Base-by-base conservation (phyloP, 495 filamentous ascomycete species). In the Echria macrotheca region DNA sequence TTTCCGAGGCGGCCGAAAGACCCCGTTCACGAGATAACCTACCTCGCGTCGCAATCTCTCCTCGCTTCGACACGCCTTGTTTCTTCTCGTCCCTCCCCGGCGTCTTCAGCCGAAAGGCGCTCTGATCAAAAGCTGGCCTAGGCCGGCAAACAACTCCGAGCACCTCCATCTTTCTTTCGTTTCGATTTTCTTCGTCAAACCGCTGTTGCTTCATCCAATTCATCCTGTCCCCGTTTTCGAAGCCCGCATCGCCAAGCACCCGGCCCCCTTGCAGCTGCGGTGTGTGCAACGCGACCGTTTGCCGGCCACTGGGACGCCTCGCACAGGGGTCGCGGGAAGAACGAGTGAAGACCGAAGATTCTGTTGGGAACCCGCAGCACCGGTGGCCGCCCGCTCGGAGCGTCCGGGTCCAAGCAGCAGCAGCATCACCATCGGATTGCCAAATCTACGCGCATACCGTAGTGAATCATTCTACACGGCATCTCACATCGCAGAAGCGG, bases 381-480 rank as follows among this genome's bases (percentile, higher is more conserved):
- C 3, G n/a, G n/a, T 23, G 21, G 23, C 10, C 23, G 39, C 12
- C 26, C 26, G 19, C 7, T 23, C 17, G n/a, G 39, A 26, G 23
- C 39, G 39, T 12, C 28, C 48, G 36, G 19, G 9, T 35, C 28
- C 43, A 29, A 26, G 24, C 21, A n/a, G 24, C 11, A 50, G 24
- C 19, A 14, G 41, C 22, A 49, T 29, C 46, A 26, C 36, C 14
- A 21, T 41, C 17, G 33, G 18, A 41, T 28, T 33, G 24, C 26
- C 23, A 48, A 49, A 49, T 29, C 46, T 47, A 41, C 44, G 22
- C 44, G 44, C 50, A 53, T 53, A 40, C 36, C 38, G 44, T 43
- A 53, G 50, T 47, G 43, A 47, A 53, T 33, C 36, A 47, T 47
- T 17, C 36, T 53, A 41, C 50, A 47, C 50, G 43, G 50, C 50